Evolutionary conservation across 129 eudicot genomes (phyloP).

Genomic region (Gnaphalium uliginosum): DNA sequence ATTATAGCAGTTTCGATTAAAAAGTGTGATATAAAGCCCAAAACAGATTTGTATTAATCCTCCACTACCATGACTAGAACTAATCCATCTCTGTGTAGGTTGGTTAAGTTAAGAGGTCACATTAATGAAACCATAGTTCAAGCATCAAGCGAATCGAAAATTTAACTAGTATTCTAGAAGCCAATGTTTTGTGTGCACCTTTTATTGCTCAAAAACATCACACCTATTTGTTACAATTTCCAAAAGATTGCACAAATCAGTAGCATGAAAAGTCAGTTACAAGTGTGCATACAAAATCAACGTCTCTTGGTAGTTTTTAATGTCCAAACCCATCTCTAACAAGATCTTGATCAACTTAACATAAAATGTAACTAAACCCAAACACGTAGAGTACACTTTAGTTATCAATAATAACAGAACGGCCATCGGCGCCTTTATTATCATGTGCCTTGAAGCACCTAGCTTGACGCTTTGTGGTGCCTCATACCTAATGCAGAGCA

Average conservation of each 20-base stretch:
- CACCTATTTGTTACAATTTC: constrained; percentile 1
- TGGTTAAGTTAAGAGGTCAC: not conserved
- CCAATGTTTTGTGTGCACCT: not conserved
- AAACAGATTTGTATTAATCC: not conserved
- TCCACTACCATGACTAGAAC: not conserved
- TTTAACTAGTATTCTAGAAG: not conserved
- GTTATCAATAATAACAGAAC: not conserved
- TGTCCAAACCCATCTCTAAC: constrained; percentile 11
- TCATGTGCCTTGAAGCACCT: not conserved
- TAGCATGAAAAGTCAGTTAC: not conserved
- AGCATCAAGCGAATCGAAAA: not conserved
- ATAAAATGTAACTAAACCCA: not conserved
- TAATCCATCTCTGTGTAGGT: not conserved
- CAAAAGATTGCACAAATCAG: not conserved
- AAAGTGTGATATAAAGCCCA: not conserved
- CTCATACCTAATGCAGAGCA: not conserved
- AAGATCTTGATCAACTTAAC: constrained; percentile 21
- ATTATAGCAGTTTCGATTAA: not conserved
- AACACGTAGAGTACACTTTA: not conserved
- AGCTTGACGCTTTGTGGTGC: not conserved
- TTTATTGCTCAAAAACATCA: constrained; percentile 9
- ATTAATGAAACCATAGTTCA: not conserved
- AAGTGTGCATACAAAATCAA: not conserved
- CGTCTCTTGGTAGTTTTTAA: not conserved
- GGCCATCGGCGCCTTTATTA: not conserved